phyloP scores from a whole-genome alignment of 208 protist genomes.

The Strigomonas oncopelti region DNA sequence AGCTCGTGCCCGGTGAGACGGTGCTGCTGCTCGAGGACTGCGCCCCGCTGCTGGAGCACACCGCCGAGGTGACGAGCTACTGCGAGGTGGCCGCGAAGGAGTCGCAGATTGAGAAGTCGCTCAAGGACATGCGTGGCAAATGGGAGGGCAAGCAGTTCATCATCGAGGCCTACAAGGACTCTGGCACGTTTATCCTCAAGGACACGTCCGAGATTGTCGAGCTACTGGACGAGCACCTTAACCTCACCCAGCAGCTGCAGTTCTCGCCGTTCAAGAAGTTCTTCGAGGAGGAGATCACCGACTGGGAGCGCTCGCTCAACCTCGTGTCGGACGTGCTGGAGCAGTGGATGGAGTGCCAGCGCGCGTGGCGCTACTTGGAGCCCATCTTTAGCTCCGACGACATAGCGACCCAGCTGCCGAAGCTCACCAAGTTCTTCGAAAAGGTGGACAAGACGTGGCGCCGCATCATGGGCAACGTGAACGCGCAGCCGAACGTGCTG shows the following conservation, averaged over 20 bases:
- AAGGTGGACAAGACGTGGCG: conserved; percentile 96
- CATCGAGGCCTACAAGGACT: conserved; percentile 91
- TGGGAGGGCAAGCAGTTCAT: conserved; percentile 91
- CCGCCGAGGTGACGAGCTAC: conserved; percentile 86
- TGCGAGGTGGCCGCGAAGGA: conserved; percentile 97
- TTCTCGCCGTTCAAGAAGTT: conserved; percentile 96
- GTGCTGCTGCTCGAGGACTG: conserved; percentile 86
- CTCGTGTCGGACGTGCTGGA: conserved; percentile 94
- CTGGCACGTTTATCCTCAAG: conserved; percentile 93
- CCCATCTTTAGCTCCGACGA: conserved; percentile 97
- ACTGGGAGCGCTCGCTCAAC: conserved; percentile 93
- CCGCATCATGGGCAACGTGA: conserved; percentile 83
- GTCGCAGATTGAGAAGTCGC: conserved; percentile 93
- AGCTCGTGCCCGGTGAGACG: conserved; percentile 85
- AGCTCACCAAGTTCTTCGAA: conserved; percentile 92
- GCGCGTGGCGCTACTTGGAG: conserved; percentile 96
- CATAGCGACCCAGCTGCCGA: conserved; percentile 94
- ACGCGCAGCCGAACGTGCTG: conserved; percentile 88
- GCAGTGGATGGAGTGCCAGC: conserved; percentile 95
- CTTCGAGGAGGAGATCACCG: conserved; percentile 91
- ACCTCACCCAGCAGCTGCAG: conserved; percentile 94
- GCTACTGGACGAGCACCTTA: conserved; percentile 94
- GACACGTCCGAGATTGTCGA: conserved; percentile 90
- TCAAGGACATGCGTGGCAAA: conserved; percentile 95
- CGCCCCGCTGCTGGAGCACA: conserved; percentile 76